Evolutionary conservation across 345 rosid genomes (phyloP).

Genomic region (Luvunga scandens): DNA sequence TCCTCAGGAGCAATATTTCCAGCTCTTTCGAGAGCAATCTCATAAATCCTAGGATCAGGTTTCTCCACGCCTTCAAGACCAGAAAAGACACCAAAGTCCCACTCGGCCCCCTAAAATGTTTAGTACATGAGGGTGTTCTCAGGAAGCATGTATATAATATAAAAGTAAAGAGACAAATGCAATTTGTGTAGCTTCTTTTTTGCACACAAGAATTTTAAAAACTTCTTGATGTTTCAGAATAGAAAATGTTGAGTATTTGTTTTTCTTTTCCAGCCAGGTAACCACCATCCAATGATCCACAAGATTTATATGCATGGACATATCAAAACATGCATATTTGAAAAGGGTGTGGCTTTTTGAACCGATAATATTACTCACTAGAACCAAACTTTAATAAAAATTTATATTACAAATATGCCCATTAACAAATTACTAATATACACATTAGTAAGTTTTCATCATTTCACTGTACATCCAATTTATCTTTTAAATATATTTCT

Average conservation of each 20-base stretch:
- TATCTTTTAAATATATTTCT: too few species aligned
- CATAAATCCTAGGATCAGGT: slow-evolving; percentile 74
- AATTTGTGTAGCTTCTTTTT: background rate
- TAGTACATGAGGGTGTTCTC: background rate
- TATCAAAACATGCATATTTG: background rate
- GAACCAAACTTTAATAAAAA: too few species aligned
- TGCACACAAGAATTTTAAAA: background rate
- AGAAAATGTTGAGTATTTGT: background rate
- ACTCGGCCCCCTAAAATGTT: slow-evolving; percentile 65
- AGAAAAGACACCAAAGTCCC: slow-evolving; percentile 98
- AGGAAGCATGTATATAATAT: background rate
- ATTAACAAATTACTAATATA: too few species aligned
- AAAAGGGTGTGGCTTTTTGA: too few species aligned
- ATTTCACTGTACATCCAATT: too few species aligned
- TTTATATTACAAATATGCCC: too few species aligned
- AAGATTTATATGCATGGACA: background rate
- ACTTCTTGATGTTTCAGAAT: background rate
- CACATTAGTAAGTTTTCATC: too few species aligned
- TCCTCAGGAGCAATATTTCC: slow-evolving; percentile 73
- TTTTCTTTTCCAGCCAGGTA: background rate
- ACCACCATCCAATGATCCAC: background rate
- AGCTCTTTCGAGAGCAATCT: slow-evolving; percentile 72
- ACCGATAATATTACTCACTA: too few species aligned
- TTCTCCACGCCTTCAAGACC: slow-evolving; percentile 93
- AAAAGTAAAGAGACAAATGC: background rate